Base-by-base conservation (phyloP, 208 protist genomes). In the Acanthamoeba healyi region DNA sequence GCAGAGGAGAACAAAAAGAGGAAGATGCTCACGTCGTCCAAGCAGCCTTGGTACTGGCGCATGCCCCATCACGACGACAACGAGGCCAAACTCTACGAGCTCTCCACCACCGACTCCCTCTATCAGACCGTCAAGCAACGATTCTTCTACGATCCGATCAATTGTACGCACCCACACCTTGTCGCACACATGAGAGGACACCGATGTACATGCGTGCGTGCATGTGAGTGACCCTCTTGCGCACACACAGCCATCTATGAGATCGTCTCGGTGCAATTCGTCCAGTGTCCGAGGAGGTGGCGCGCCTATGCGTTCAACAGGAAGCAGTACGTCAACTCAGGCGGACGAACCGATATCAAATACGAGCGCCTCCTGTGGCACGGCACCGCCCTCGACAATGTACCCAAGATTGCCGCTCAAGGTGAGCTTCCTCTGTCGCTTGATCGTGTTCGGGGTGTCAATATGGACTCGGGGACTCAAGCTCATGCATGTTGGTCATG, bases 351-450 rank as follows among this genome's bases (percentile, higher is more conserved):
- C 4, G 40, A 49, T 15, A 81, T 81, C 34, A 40, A 34, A 7
- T 81, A 81, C 34, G 70, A 81, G 70, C 70, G 40, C 4, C 70
- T 2, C 3, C 34, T 81, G 34, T 81, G 70, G 70, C 70, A 81
- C 24, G 70, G 70, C 32, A 81, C 70, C 3, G 70, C 70, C 15
- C 1, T 10, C 3, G 70, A 81, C 1, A 81, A 81, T 34, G 7
- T 81, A 7, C 34, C 40, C 1, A 81, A 81, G 70, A 81, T 81
- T 15, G 40, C 40, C 26, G 38, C 15, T 17, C 70, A 81, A 49
- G 70, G 70, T 81, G 58, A 2, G 19, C 10, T 3, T 2, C 32
- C 15, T 61, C 15, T 22, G 54, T 61, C 22, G 2, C 54, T n/a
- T n/a, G n/a, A n/a, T n/a, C n/a, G n/a, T n/a, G n/a, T n/a, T n/a